A percentile compares a stretch with the other conserved stretches of the same genome.
Evolutionary conservation across 2,329 filamentous ascomycete genomes (phyloP).

Genomic region (Phyllosticta citrichinensis): DNA sequence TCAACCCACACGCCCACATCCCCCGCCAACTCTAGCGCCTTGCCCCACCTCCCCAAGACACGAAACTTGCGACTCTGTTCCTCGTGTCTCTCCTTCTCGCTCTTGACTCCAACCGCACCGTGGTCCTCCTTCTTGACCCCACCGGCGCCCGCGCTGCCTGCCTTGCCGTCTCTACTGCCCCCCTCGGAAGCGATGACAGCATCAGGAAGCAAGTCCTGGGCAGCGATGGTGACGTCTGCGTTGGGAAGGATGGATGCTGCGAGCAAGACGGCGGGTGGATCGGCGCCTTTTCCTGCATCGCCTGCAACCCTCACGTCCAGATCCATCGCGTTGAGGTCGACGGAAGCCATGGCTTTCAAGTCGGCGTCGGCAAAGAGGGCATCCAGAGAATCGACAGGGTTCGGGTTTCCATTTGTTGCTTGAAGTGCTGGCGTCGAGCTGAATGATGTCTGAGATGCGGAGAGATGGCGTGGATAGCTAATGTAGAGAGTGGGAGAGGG

Average conservation of each 20-base stretch:
- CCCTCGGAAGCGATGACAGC: conserved; percentile 13
- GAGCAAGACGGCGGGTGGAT: conserved; percentile 41
- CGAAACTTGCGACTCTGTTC: conserved; percentile 10
- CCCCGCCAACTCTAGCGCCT: conserved; percentile 37
- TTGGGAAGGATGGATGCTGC: conserved; percentile 45
- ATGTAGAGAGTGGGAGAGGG: conserved; percentile 11
- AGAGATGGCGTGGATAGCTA: conserved; percentile 4
- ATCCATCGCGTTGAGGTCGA: neutral
- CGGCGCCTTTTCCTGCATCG: conserved; percentile 35
- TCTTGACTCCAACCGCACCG: conserved; percentile 4
- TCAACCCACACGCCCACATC: conserved; percentile 44
- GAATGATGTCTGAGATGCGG: neutral
- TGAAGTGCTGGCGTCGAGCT: neutral
- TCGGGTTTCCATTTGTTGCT: neutral
- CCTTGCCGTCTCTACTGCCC: conserved; percentile 10
- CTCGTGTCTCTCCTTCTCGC: conserved; percentile 14
- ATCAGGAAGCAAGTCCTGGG: conserved; percentile 44
- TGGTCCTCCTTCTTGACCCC: neutral
- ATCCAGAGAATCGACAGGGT: conserved; percentile 1
- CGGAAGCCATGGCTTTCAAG: neutral
- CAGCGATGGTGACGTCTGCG: conserved; percentile 47
- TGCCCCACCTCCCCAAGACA: conserved; percentile 27
- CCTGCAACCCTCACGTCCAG: neutral
- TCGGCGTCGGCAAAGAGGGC: conserved; percentile 11
- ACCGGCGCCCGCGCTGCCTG: conserved; percentile 10